Base-by-base conservation (phyloP, 208 protist genomes). In the Trypanosoma mega region DNA sequence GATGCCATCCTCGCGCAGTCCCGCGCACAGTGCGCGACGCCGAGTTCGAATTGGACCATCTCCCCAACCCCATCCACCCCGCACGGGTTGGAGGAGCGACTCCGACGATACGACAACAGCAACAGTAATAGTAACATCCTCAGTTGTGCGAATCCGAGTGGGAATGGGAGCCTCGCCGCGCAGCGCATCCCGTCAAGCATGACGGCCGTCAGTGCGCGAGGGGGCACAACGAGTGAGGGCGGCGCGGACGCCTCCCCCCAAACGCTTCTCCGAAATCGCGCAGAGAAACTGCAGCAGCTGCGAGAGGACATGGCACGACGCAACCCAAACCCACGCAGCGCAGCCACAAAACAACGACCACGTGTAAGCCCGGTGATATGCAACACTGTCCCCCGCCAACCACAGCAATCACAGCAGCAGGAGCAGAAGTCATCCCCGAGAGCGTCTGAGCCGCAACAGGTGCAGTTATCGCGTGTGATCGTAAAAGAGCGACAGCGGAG, bases 1-100 rank as follows among this genome's bases (percentile, higher is more conserved):
- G 76, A 92, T 18, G 77, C 67, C 3, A 78, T 94, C 20, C 61
- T 86, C 6, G 60, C 76, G 36, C 62, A 64, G 47, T 65, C 75
- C 18, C 73, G 77, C 16, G 52, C 63, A 1, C 41, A 39, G 52
- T 76, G 65, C 7, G 9, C 36, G 9, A 51, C 36, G 2, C 57
- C 53, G 16, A 29, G 30, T 1, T n/a, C 52, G 3, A 26, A 20
- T 30, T 51, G 33, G 41, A 8, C 41, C 18, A 57, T 8, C 18
- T 51, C 48, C 2, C 43, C 47, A 1, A 21, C 58, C 21, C 49
- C 63, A 0, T 53, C 39, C 1, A 54, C 55, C 1, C 54, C 64
- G 14, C 61, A 57, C 39, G 31, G 23, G 14, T 16, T 24, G 16
- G 65, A 72, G 6, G 65, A 72, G 4, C 65, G 65, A 14, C n/a